Evolutionary conservation across 495 filamentous ascomycete species (phyloP).

Genomic region (Penicillium maclennaniae): DNA sequence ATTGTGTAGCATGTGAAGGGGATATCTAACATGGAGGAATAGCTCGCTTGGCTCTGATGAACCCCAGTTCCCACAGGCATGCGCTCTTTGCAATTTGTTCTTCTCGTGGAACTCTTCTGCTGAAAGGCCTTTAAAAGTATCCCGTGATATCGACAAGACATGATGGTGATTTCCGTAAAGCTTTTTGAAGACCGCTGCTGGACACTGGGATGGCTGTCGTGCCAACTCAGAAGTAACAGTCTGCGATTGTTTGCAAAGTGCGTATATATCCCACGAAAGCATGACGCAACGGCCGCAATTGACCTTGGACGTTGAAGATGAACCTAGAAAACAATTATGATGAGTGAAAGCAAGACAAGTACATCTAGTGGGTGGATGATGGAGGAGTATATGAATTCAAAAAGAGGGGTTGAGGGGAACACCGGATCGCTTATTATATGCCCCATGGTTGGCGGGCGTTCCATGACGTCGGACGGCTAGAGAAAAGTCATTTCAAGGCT

Average conservation of each 20-base stretch:
- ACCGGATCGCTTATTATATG: background rate
- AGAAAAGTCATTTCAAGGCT: background rate
- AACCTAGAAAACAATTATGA: constrained; percentile 2
- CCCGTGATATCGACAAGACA: constrained; percentile 1
- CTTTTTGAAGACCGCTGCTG: constrained; percentile 50
- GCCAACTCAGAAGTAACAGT: constrained; percentile 57
- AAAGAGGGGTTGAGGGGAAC: background rate
- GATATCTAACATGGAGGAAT: constrained; percentile 52
- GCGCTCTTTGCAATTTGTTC: constrained; percentile 47
- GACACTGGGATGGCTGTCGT: constrained; percentile 46
- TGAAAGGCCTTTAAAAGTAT: background rate
- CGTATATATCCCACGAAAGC: constrained; percentile 37
- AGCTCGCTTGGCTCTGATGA: constrained; percentile 57
- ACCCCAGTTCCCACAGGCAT: constrained; percentile 66
- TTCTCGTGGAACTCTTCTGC: constrained; percentile 26
- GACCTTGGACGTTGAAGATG: constrained; percentile 7
- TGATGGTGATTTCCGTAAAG: constrained; percentile 42
- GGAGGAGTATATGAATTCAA: background rate
- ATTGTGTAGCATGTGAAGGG: too few relatives aligned
- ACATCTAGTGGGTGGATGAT: background rate
- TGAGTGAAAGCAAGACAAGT: background rate
- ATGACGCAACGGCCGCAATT: constrained; percentile 14
- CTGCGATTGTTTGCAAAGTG: constrained; percentile 46
- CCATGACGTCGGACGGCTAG: background rate
- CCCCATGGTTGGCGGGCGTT: too few relatives aligned